Evolutionary conservation across 257 asterid species (phyloP).

Genomic region (Gardenia jasminoides): DNA sequence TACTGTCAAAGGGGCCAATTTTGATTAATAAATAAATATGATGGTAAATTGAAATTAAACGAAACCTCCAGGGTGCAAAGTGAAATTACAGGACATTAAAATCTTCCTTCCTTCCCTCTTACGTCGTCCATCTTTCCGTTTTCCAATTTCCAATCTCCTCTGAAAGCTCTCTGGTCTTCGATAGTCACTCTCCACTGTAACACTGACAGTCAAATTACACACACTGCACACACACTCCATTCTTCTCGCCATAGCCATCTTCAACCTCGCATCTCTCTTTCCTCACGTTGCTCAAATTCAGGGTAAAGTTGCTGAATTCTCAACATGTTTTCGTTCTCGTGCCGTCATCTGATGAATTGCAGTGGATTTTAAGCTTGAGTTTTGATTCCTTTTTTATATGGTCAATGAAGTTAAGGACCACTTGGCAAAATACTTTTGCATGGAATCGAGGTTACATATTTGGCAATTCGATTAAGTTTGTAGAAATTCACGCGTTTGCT

Average conservation of each 20-base stretch:
- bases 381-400: not conserved
- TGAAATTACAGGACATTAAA: not conserved
- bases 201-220: slow-evolving; percentile 15
- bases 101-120: slow-evolving; percentile 10
- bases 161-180: not conserved
- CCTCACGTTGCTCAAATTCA: not conserved
- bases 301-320: slow-evolving; percentile 2
- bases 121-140: slow-evolving; percentile 16
- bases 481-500: slow-evolving; percentile 1
- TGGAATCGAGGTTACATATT: slow-evolving; percentile 7
- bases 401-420: not conserved
- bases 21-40: too few relatives aligned
- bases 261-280: not conserved
- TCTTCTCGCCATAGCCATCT: not conserved
- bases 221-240: not conserved
- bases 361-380: not conserved
- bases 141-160: slow-evolving; percentile 3
- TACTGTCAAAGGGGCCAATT: too few relatives aligned
- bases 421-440: not conserved
- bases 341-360: too few relatives aligned
- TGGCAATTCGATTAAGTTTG: not conserved
- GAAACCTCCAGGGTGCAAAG: too few relatives aligned
- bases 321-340: not conserved
- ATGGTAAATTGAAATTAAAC: too few relatives aligned
- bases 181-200: not conserved